phyloP scores from a whole-genome alignment of 805 yeast species.

The Candida sithepensis region DNA sequence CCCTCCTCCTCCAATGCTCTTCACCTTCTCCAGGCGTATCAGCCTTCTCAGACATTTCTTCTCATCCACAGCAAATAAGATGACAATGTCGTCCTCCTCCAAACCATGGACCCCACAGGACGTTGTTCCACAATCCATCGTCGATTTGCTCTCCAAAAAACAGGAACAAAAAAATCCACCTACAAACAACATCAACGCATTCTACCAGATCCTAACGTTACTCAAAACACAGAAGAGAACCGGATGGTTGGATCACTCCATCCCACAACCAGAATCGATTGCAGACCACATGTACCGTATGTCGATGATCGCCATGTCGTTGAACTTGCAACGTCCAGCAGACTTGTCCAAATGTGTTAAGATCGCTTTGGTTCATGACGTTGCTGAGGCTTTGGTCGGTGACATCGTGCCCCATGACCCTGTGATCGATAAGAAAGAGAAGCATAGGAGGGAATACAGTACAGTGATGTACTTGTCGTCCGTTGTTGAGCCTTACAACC shows the following conservation, averaged over 20 bases:
- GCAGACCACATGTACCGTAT: slow-evolving; percentile 97
- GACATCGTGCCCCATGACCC: slow-evolving; percentile 85
- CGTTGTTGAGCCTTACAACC: slow-evolving; percentile 63
- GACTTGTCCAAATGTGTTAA: slow-evolving; percentile 70
- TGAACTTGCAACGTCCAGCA: slow-evolving; percentile 36
- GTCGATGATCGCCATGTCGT: slow-evolving; percentile 75
- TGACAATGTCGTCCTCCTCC: slow-evolving; percentile 1
- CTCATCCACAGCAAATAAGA: not conserved
- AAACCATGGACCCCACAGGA: slow-evolving; percentile 43
- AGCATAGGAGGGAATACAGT: slow-evolving; percentile 73
- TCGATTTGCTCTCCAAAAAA: too few relatives aligned
- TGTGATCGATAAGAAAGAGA: slow-evolving; percentile 66
- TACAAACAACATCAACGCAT: slow-evolving; percentile 29
- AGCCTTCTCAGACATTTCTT: too few relatives aligned
- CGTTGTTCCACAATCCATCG: slow-evolving; percentile 39
- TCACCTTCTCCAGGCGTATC: too few relatives aligned
- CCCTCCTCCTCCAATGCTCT: too few relatives aligned
- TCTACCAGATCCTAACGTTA: slow-evolving; percentile 58
- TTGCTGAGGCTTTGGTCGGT: slow-evolving; percentile 92
- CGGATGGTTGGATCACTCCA: slow-evolving; percentile 83
- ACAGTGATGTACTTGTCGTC: slow-evolving; percentile 66
- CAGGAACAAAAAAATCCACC: slow-evolving; percentile 12
- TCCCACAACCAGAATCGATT: slow-evolving; percentile 61
- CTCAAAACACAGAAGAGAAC: slow-evolving; percentile 82
- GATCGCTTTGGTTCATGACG: slow-evolving; percentile 88